Conservation (phyloP, 768 basidiomycete genomes). For the Russula ochroleuca region DNA sequence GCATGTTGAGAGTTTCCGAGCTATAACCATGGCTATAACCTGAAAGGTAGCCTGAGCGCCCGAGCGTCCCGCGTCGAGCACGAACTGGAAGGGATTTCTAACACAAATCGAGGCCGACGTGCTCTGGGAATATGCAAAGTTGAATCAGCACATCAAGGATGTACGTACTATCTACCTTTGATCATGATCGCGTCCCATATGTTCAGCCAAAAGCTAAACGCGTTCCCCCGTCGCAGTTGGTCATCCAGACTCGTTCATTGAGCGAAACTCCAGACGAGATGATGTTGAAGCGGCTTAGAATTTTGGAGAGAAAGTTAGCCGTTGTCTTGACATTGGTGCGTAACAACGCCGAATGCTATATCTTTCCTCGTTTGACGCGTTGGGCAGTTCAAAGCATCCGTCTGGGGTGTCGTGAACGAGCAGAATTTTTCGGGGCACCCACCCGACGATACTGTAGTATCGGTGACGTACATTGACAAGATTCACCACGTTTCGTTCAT, state of each 20-base stretch:
- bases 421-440: conserved; percentile 41
- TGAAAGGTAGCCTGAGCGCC: too few relatives aligned
- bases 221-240: conserved; percentile 42
- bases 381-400: conserved; percentile 87
- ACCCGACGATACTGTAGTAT: conserved; percentile 14
- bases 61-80: too few relatives aligned
- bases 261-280: conserved; percentile 73
- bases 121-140: conserved; percentile 90
- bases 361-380: neutral
- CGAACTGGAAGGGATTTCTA: too few relatives aligned
- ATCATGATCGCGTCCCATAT: neutral
- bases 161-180: conserved; percentile 45
- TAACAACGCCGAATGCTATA: neutral
- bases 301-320: conserved; percentile 91
- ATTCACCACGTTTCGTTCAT: neutral
- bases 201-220: too few relatives aligned
- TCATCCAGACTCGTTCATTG: conserved; percentile 61
- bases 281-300: conserved; percentile 69
- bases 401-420: conserved; percentile 90
- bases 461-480: conserved; percentile 18
- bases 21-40: too few relatives aligned
- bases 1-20: too few relatives aligned
- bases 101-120: conserved; percentile 70
- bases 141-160: conserved; percentile 73
- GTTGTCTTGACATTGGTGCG: conserved; percentile 86